Conservation (phyloP, 805 yeast genomes). For the Blastobotrys chiropterorum region DNA sequence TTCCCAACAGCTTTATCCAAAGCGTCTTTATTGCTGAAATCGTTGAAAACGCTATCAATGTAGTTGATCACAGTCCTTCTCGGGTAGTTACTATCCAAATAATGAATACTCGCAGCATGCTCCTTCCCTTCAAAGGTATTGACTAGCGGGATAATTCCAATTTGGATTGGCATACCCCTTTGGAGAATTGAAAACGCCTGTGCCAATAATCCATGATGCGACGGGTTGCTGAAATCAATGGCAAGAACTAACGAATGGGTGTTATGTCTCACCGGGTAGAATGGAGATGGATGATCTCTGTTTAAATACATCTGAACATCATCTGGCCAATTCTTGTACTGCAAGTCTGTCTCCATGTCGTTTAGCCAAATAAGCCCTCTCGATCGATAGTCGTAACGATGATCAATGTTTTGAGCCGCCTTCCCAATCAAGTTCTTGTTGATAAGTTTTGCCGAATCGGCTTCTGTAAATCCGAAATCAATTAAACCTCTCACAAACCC, state of each 20-base stretch:
- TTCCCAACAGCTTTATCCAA: neutral
- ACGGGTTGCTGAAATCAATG: constrained; percentile 49
- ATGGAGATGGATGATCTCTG: constrained; percentile 44
- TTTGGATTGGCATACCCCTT: constrained; percentile 64
- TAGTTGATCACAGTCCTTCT: neutral
- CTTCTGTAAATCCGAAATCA: constrained; percentile 2
- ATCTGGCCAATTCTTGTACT: constrained; percentile 42
- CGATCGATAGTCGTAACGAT: constrained; percentile 32
- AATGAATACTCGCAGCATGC: constrained; percentile 17
- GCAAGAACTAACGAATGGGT: constrained; percentile 69
- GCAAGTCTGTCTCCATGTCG: constrained; percentile 60
- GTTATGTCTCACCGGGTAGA: constrained; percentile 68
- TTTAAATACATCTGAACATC: constrained; percentile 44
- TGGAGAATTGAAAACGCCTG: constrained; percentile 27
- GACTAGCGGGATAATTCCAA: constrained; percentile 72
- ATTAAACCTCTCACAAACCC: constrained; percentile 19
- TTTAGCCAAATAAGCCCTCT: constrained; percentile 61
- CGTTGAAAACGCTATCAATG: constrained; percentile 3
- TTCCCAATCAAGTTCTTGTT: constrained; percentile 17
- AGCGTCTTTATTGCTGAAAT: neutral
- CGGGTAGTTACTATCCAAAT: constrained; percentile 5
- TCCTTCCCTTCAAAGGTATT: constrained; percentile 19
- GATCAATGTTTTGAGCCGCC: constrained; percentile 6
- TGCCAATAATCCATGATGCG: constrained; percentile 45
- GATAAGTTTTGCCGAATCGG: constrained; percentile 28